These are phyloP conservation scores for Coemansia sp. DNA, from an alignment of 192 early-diverging fungal species.

Conservation along the genomic window DNA sequence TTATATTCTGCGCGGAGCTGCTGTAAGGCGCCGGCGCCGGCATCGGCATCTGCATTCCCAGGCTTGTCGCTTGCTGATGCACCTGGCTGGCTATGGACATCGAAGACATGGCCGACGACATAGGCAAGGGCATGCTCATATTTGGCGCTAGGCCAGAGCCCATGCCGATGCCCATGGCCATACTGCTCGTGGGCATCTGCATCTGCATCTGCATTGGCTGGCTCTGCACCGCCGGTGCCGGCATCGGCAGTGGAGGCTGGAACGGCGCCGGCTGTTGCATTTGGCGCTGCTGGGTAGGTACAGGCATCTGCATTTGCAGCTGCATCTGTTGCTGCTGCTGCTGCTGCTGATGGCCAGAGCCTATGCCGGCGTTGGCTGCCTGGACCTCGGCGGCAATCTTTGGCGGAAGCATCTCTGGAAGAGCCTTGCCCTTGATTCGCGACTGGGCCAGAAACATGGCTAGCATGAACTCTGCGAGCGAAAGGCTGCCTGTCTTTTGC, in stretches of 20 bases:
- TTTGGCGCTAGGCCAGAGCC: background rate
- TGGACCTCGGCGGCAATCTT: constrained; percentile 53
- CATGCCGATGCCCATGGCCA: background rate
- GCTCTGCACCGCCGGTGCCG: background rate
- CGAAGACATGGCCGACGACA: background rate
- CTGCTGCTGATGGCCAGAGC: background rate
- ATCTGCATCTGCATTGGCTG: constrained; percentile 2
- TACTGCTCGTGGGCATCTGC: constrained; percentile 4
- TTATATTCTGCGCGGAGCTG: background rate
- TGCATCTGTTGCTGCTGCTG: background rate
- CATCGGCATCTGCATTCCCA: constrained; percentile 3
- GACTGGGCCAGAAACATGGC: constrained; percentile 65
- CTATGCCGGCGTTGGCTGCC: constrained; percentile 17
- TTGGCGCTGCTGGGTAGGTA: too few relatives aligned
- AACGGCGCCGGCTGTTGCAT: too few relatives aligned
- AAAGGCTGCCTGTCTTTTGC: constrained; percentile 49
- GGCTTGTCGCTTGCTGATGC: background rate
- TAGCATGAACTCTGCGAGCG: constrained; percentile 63
- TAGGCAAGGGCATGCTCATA: background rate
- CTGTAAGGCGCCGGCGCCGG: constrained; percentile 4
- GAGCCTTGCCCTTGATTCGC: constrained; percentile 53
- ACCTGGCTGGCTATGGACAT: background rate
- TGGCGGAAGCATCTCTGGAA: constrained; percentile 56
- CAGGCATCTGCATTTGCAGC: constrained; percentile 10
- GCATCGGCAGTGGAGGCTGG: too few relatives aligned